Evolutionary conservation across 176 grass and related monocot species (phyloP).

Genomic region (Cenchrus purpureus): DNA sequence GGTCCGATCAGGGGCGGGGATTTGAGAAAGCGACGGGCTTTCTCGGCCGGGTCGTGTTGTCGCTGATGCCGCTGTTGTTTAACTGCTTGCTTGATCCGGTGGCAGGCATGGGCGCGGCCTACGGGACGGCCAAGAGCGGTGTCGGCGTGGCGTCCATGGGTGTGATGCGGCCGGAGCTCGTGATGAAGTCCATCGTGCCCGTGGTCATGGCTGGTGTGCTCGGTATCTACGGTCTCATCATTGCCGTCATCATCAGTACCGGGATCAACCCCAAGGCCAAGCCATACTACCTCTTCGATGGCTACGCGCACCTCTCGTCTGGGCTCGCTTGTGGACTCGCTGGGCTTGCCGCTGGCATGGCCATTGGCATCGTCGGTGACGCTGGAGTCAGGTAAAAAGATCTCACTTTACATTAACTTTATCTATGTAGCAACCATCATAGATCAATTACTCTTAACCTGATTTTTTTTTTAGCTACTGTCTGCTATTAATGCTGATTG

Average conservation of each 20-base stretch:
- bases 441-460: not conserved
- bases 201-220: slow-evolving; percentile 99
- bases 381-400: slow-evolving; percentile 84
- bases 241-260: slow-evolving; percentile 94
- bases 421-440: not conserved
- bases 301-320: slow-evolving; percentile 88
- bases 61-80: not conserved
- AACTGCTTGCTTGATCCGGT: not conserved
- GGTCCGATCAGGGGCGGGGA: not conserved
- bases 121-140: slow-evolving; percentile 98
- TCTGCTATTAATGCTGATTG: not conserved
- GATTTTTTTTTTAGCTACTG: not conserved
- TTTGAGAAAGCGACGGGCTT: not conserved
- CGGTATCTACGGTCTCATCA: slow-evolving; percentile 95
- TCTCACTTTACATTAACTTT: not conserved
- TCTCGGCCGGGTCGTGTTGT: not conserved
- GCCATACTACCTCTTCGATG: slow-evolving; percentile 95
- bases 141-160: slow-evolving; percentile 99
- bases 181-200: slow-evolving; percentile 99
- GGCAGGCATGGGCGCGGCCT: slow-evolving; percentile 96
- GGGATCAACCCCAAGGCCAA: slow-evolving; percentile 99
- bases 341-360: slow-evolving; percentile 91
- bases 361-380: slow-evolving; percentile 96
- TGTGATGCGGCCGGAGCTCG: slow-evolving; percentile 97
- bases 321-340: slow-evolving; percentile 90